These are phyloP conservation scores for Penicillium sp. DNA, from an alignment of 2,329 filamentous ascomycete genomes.

Conservation along the genomic window DNA sequence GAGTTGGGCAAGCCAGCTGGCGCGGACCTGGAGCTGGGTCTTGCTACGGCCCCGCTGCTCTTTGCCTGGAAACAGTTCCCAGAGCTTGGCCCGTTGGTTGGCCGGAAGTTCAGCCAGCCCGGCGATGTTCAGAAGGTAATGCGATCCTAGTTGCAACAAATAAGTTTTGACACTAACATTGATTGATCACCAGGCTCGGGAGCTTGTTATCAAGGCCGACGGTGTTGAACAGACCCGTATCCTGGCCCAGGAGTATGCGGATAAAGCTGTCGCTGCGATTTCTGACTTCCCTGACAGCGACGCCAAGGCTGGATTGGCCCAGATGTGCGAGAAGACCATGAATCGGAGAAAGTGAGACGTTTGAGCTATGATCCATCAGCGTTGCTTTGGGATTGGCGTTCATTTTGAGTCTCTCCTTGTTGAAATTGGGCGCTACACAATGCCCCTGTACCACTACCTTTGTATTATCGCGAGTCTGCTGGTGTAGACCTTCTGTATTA, in stretches of 20 bases:
- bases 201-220: slow-evolving; percentile 71
- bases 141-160: too few relatives aligned
- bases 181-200: slow-evolving; percentile 57
- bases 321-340: slow-evolving; percentile 90
- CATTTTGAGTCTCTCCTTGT: too few relatives aligned
- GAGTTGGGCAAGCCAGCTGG: slow-evolving; percentile 92
- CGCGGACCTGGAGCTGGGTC: slow-evolving; percentile 81
- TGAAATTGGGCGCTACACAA: too few relatives aligned
- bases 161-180: slow-evolving; percentile 7
- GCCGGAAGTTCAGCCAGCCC: slow-evolving; percentile 73
- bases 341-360: slow-evolving; percentile 71
- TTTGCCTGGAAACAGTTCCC: slow-evolving; percentile 90
- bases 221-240: slow-evolving; percentile 87
- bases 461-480: too few relatives aligned
- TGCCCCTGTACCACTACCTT: too few relatives aligned
- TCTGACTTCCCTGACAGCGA: slow-evolving; percentile 81
- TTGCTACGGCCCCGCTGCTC: slow-evolving; percentile 84
- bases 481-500: too few relatives aligned
- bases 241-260: slow-evolving; percentile 80
- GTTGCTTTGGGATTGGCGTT: too few relatives aligned
- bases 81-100: slow-evolving; percentile 77
- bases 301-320: slow-evolving; percentile 83
- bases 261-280: slow-evolving; percentile 79
- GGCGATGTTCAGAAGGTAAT: slow-evolving; percentile 75
- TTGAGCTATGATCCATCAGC: too few relatives aligned